Evolutionary conservation across 2,329 filamentous ascomycete species (phyloP).

Genomic region (Cryphonectria japonica): DNA sequence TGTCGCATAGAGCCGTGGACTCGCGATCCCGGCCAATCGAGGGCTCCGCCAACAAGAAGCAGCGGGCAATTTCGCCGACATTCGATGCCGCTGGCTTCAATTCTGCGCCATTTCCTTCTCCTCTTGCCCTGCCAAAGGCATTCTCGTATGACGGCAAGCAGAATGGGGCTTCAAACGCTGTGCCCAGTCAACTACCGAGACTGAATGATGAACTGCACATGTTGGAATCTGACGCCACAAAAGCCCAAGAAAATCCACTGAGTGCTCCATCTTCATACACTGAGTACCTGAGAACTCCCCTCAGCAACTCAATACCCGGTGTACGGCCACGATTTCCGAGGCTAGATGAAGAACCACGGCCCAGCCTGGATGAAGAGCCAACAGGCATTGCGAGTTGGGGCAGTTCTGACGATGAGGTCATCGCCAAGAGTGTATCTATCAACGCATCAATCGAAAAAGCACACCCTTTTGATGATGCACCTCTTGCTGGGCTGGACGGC

Average conservation of each 20-base stretch:
- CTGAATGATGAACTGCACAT: neutral
- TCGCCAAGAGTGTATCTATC: neutral
- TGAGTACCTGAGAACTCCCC: neutral
- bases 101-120: neutral
- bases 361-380: neutral
- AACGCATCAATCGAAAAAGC: neutral
- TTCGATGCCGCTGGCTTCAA: conserved; percentile 7
- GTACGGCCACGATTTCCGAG: neutral
- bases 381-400: neutral
- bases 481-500: neutral
- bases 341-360: neutral
- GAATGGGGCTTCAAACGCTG: conserved; percentile 7
- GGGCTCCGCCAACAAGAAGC: conserved; percentile 23
- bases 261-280: neutral
- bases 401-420: neutral
- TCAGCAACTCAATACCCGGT: neutral
- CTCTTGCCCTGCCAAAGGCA: conserved; percentile 5
- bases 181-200: neutral
- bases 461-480: neutral
- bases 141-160: neutral
- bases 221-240: neutral
- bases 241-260: neutral
- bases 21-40: conserved; percentile 8
- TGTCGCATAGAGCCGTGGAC: conserved; percentile 10
- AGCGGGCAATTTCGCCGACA: conserved; percentile 21